Base-by-base conservation (phyloP, 1,139 yeast species). In the Diutina sp. region DNA sequence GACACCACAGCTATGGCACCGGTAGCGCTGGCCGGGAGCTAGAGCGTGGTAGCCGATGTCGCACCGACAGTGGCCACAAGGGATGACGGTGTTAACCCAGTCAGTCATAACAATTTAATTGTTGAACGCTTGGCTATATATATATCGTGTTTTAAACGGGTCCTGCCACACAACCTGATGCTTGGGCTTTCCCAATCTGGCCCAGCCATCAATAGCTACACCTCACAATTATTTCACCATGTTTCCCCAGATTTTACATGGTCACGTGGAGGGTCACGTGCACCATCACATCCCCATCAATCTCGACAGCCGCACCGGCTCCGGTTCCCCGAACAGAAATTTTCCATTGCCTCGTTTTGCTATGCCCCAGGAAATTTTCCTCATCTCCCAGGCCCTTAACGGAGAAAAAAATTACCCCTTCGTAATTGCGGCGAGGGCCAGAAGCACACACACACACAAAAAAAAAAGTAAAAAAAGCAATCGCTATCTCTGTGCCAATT, bases 11-110 rank as follows among this genome's bases (percentile, higher is more conserved):
- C 12, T 18, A 18, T n/a, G 30, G 11, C 53, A 50, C 28, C 53
- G 44, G 16, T 30, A n/a, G 16, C 6, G 16, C 9, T 8, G 32
- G 11, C 53, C 28, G 14, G 44, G 38, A 32, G 53, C 44, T 4
- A 50, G n/a, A 4, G 53, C 32, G 12, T 50, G 53, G 44, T 30
- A 32, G n/a, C 53, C 53, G 18, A 50, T 50, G 44, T 50, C 53
- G 30, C 53, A 50, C 25, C 9, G 41, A 32, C 53, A 50, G 25
- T 38, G 18, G 14, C 12, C 41, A 18, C 53, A 50, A 1, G 44
- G 41, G 29, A 50, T 50, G 21, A 50, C n/a, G 14, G 14, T 16
- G 14, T 30, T 8, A 2, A 8, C 28, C 53, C 53, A 50, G 18
- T 50, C 25, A 6, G n/a, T 32, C 44, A 32, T 47, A 38, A 9